Conservation (phyloP, 179 eudicot genomes). For the Nepenthes alata region DNA sequence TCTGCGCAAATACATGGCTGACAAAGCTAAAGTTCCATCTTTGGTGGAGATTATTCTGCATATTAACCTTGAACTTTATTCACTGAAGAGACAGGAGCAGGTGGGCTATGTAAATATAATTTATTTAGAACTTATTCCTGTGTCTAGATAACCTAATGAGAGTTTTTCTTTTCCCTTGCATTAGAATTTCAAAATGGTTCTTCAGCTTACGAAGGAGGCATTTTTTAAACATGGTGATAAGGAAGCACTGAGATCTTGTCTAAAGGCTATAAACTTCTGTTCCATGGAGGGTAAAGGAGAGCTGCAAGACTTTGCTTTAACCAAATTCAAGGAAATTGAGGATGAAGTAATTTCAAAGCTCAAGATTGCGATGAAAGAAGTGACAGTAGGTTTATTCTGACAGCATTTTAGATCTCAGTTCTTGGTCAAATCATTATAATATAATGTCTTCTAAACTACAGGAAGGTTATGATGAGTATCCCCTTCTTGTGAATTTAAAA, state of each 20-base stretch:
- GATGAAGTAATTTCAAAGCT: conserved; percentile 66
- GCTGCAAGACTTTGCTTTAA: conserved; percentile 74
- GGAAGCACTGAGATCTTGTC: conserved; percentile 76
- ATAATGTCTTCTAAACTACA: conserved; percentile 12
- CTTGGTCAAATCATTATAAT: background rate
- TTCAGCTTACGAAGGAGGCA: conserved; percentile 75
- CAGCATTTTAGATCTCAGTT: background rate
- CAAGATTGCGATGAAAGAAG: conserved; percentile 74
- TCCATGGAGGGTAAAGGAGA: conserved; percentile 69
- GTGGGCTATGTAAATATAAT: conserved; percentile 16
- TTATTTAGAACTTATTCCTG: background rate
- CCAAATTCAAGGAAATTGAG: conserved; percentile 69
- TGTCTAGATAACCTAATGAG: background rate
- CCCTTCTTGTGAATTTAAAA: conserved; percentile 77
- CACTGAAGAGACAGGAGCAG: conserved; percentile 93
- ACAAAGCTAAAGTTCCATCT: conserved; percentile 76
- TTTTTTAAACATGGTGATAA: conserved; percentile 89
- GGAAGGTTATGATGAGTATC: conserved; percentile 89
- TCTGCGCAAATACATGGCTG: conserved; percentile 73
- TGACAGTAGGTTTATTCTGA: conserved; percentile 36
- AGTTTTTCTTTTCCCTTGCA: conserved; percentile 8
- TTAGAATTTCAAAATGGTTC: conserved; percentile 64
- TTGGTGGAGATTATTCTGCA: conserved; percentile 57
- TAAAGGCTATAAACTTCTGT: conserved; percentile 68
- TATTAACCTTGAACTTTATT: conserved; percentile 89